These are phyloP conservation scores for Saccharomycopsis vini DNA, from an alignment of 805 yeast species.

Conservation along the genomic window DNA sequence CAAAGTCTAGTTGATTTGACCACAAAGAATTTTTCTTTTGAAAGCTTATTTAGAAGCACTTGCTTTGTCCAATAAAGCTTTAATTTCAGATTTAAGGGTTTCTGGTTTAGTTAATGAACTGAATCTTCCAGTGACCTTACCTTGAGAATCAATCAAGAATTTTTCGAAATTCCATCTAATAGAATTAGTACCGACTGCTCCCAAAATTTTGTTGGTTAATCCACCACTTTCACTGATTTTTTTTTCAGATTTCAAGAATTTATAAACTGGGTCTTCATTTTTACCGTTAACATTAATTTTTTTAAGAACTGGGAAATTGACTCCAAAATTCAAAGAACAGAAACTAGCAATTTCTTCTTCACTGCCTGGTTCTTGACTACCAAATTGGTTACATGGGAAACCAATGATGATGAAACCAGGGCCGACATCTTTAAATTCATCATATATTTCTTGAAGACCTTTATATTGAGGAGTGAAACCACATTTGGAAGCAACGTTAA, in stretches of 20 bases:
- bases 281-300: constrained; percentile 88
- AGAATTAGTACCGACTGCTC: constrained; percentile 56
- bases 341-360: constrained; percentile 64
- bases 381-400: constrained; percentile 90
- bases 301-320: constrained; percentile 78
- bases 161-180: constrained; percentile 79
- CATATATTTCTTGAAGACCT: constrained; percentile 61
- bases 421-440: constrained; percentile 56
- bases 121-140: constrained; percentile 49
- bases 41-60: too few species aligned
- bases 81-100: constrained; percentile 48
- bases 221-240: too few species aligned
- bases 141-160: constrained; percentile 44
- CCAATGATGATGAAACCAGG: constrained; percentile 65
- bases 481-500: constrained; percentile 85
- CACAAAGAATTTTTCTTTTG: too few species aligned
- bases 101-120: constrained; percentile 63
- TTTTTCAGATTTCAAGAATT: constrained; percentile 63
- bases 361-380: constrained; percentile 66
- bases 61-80: constrained; percentile 52
- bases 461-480: constrained; percentile 74
- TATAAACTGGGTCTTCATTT: constrained; percentile 70
- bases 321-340: constrained; percentile 80
- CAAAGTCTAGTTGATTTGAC: too few species aligned
- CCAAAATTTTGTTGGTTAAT: constrained; percentile 50